Base-by-base conservation (phyloP, 495 filamentous ascomycete genomes). In the Trichoderma virens region DNA sequence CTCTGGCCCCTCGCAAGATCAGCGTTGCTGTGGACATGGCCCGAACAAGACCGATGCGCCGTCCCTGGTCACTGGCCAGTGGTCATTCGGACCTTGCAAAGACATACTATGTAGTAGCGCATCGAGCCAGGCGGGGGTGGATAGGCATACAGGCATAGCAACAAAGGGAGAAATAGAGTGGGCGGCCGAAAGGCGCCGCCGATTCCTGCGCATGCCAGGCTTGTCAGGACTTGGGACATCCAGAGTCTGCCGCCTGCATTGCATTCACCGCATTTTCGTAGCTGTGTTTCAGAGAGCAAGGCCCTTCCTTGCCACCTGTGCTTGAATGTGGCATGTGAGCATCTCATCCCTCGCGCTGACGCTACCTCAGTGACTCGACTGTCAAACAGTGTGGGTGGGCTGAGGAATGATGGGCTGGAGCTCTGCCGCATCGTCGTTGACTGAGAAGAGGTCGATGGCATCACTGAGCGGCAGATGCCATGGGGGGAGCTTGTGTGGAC, bases 241-340 rank as follows among this genome's bases (percentile, higher is more conserved):
- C 41, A 45, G 4, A 20, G 20, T 28, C 25, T 56, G 51, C 51
- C 23, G 47, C 23, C 25, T 28, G 23, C 9, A 28, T 16, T 56
- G 51, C 51, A 56, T 56, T 56, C 51, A 56, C 51, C 51, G 51
- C 51, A 56, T 56, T 56, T 56, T 56, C 51, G 27, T 11, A 56
- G 51, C 11, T 56, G 51, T 56, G 51, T 56, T 56, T 56, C 51
- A 56, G 13, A 28, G 51, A 56, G 51, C 51, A 56, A 56, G 51
- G 51, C 51, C 51, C 51, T 56, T 56, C 51, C 51, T 30, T 56
- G 51, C 27, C 13, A 35, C 34, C 6, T 35, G 34, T 35, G 34
- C 34, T 6, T 35, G 34, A 6, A 30, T 8, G 51, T 56, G 51
- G 51, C 51, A 56, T 56, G 51, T 56, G 51, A 56, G 51, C 51